phyloP scores from a whole-genome alignment of 2,329 filamentous ascomycete species.

The Chaetoscypha palmicola region DNA sequence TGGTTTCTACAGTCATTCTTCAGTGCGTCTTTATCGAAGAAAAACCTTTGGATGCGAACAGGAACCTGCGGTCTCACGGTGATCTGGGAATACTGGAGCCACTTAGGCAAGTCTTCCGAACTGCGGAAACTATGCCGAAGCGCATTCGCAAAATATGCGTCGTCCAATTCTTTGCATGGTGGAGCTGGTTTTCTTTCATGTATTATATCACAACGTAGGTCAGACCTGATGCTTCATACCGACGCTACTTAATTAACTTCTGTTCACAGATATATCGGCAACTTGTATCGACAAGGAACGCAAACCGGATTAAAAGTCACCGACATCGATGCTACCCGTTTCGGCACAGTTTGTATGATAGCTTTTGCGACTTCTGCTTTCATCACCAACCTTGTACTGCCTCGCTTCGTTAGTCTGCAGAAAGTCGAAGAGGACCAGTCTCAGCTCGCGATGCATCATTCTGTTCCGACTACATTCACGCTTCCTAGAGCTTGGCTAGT shows the following conservation, averaged over 20 bases:
- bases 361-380: conserved; percentile 6
- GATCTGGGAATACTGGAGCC: not conserved
- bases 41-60: not conserved
- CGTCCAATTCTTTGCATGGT: conserved; percentile 26
- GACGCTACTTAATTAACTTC: not conserved
- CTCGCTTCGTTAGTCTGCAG: conserved; percentile 1
- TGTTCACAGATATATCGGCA: conserved; percentile 12
- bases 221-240: not conserved
- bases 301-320: not conserved
- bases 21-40: conserved; percentile 13
- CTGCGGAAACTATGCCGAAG: conserved; percentile 11
- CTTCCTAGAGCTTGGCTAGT: conserved; percentile 16
- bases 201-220: conserved; percentile 30
- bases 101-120: conserved; percentile 1
- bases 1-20: conserved; percentile 14
- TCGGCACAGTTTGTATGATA: conserved; percentile 6
- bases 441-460: not conserved
- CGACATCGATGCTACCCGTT: conserved; percentile 4
- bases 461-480: conserved; percentile 2
- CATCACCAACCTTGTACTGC: conserved; percentile 2
- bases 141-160: conserved; percentile 17
- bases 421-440: not conserved
- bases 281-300: conserved; percentile 7
- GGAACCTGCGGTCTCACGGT: not conserved
- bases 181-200: conserved; percentile 31